phyloP scores from a whole-genome alignment of 2,329 filamentous ascomycete species.

The Paecilomyces niveus region DNA sequence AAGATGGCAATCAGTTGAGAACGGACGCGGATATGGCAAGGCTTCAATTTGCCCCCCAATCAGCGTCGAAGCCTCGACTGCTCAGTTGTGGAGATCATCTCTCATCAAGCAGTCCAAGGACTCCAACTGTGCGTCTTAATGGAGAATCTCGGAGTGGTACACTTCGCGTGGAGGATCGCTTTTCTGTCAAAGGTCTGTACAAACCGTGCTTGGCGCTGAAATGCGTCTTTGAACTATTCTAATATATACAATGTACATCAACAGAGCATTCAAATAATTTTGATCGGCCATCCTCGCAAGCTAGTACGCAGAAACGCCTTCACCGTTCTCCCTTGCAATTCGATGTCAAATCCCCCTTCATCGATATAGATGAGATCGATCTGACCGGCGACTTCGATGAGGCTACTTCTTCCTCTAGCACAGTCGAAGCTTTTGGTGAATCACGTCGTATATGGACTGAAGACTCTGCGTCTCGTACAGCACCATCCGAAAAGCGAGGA shows the following conservation, averaged over 20 bases:
- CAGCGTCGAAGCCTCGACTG: slow-evolving; percentile 33
- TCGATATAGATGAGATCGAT: slow-evolving; percentile 40
- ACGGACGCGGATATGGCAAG: slow-evolving; percentile 35
- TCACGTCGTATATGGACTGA: slow-evolving; percentile 38
- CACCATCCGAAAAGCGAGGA: slow-evolving; percentile 30
- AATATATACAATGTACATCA: slow-evolving; percentile 4
- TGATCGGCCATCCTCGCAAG: slow-evolving; percentile 12
- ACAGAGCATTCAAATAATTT: slow-evolving; percentile 11
- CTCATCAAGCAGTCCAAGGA: slow-evolving; percentile 12
- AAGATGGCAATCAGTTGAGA: slow-evolving; percentile 19
- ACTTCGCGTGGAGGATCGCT: slow-evolving; percentile 3
- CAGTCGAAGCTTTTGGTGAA: slow-evolving; percentile 34
- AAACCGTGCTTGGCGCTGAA: background rate
- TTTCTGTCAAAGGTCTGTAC: slow-evolving; percentile 19
- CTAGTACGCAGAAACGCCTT: slow-evolving; percentile 10
- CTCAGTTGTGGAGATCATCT: slow-evolving; percentile 22
- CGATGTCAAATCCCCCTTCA: slow-evolving; percentile 13
- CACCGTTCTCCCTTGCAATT: slow-evolving; percentile 11
- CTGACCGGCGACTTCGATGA: slow-evolving; percentile 33
- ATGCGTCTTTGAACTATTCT: background rate
- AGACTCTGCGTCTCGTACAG: slow-evolving; percentile 31
- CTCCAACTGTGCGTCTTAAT: slow-evolving; percentile 10
- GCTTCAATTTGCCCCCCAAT: slow-evolving; percentile 34
- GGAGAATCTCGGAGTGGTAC: slow-evolving; percentile 7
- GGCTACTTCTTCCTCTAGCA: slow-evolving; percentile 30